These are phyloP conservation scores for Lenzites betulinus DNA, from an alignment of 768 basidiomycete genomes.

Conservation along the genomic window DNA sequence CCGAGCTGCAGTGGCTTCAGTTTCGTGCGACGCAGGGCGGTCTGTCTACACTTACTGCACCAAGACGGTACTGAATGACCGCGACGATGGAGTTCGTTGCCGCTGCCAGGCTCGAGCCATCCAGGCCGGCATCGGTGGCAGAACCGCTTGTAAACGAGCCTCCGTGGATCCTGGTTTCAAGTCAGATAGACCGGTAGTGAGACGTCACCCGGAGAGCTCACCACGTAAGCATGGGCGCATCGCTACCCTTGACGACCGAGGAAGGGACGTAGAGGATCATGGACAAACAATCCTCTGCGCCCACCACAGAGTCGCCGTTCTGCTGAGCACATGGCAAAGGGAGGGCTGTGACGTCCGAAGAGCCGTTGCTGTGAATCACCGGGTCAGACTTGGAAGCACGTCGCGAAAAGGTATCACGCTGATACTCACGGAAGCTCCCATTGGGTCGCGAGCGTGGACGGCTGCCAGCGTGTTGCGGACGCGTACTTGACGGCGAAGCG, in stretches of 20 bases:
- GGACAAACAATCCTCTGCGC: slow-evolving; percentile 80
- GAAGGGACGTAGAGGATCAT: slow-evolving; percentile 73
- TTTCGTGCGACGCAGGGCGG: slow-evolving; percentile 5
- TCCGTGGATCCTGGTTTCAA: slow-evolving; percentile 72
- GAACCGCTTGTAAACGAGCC: slow-evolving; percentile 78
- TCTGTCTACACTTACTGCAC: slow-evolving; percentile 50
- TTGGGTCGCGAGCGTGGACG: slow-evolving; percentile 50
- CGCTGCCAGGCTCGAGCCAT: slow-evolving; percentile 73
- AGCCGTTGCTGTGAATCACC: slow-evolving; percentile 44
- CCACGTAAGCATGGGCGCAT: slow-evolving; percentile 63
- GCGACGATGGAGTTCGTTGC: slow-evolving; percentile 77
- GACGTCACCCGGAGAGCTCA: slow-evolving; percentile 32
- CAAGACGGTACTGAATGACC: slow-evolving; percentile 84
- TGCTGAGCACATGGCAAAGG: slow-evolving; percentile 77
- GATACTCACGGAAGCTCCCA: slow-evolving; percentile 68
- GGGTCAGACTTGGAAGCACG: slow-evolving; percentile 5
- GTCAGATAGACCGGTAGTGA: background rate
- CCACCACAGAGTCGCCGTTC: slow-evolving; percentile 43
- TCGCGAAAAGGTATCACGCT: background rate
- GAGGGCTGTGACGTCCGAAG: slow-evolving; percentile 51
- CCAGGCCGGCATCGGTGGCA: slow-evolving; percentile 69
- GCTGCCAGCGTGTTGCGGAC: slow-evolving; percentile 58
- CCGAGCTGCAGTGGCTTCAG: slow-evolving; percentile 54
- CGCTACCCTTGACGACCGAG: slow-evolving; percentile 31
- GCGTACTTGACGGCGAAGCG: slow-evolving; percentile 73